Base-by-base conservation (phyloP, 192 early-diverging fungal species). In the Coemansia sp. region DNA sequence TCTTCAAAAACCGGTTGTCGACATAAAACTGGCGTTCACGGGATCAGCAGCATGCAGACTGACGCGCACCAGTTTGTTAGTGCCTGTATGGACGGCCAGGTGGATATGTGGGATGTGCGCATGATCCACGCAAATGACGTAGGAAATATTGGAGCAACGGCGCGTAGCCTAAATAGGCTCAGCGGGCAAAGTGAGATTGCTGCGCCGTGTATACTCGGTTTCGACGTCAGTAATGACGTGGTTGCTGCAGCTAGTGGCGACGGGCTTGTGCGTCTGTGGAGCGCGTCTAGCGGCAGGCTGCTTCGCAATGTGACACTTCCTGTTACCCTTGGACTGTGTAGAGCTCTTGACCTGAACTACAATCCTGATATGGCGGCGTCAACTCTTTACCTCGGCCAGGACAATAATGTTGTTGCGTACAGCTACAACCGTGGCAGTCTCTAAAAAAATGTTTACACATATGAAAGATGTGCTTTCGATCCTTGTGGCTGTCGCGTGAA, bases 31-130 rank as follows among this genome's bases (percentile, higher is more conserved):
- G 55, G 60, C 33, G 53, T 77, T 1, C 66, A 77, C 37, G 73
- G 62, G 9, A 5, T 77, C 11, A 55, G 62, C 24, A 45, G 33
- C 24, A 22, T 49, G 9, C 67, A 77, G 12, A 30, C 2, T 30
- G 27, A 7, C 27, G 56, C 57, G 6, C 57, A 66, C 51, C 46
- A 49, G 42, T 23, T 77, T 34, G 64, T 41, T 33, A 69, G 63
- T 38, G 56, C 67, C 0, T 65, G 73, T 51, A 70, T 69, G 67
- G 67, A 77, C 27, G 57, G 67, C 14, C 42, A 27, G 8, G 64
- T 69, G 30, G 40, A 47, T 25, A 52, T 62, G 37, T 77, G 67
- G 67, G 73, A 77, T 46, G 19, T 70, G 9, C 67, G 73, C 5
- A 77, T 70, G 73, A 44, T 51, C 6, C 23, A 33, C 30, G 27